Evolutionary conservation across 1,139 yeast genomes (phyloP).

Genomic region (Yamadazyma atlantica): DNA sequence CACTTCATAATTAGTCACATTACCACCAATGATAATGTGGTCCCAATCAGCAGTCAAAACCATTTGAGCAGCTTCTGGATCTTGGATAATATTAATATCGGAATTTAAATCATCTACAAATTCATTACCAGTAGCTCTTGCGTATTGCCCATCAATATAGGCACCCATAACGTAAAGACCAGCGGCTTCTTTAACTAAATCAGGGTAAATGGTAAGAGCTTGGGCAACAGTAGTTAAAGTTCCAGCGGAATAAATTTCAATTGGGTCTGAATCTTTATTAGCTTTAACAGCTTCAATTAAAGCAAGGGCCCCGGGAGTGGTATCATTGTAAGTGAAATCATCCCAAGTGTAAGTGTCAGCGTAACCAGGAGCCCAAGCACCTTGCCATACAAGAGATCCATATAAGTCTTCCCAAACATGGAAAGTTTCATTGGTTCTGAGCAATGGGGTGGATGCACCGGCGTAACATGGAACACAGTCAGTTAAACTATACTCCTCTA

Average conservation of each 20-base stretch:
- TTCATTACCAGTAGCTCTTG: constrained; percentile 29
- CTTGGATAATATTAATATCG: constrained; percentile 41
- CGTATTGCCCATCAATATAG: constrained; percentile 37
- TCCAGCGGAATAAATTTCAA: constrained; percentile 38
- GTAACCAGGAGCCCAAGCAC: constrained; percentile 32
- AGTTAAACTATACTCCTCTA: constrained; percentile 29
- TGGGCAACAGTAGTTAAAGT: constrained; percentile 44
- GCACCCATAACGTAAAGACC: constrained; percentile 45
- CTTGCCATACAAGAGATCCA: constrained; percentile 44
- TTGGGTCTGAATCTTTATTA: constrained; percentile 27
- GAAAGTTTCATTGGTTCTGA: constrained; percentile 38
- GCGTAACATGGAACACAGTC: constrained; percentile 37
- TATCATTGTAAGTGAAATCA: constrained; percentile 26
- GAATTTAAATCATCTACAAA: constrained; percentile 33
- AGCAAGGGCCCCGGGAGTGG: constrained; percentile 35
- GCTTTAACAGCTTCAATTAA: constrained; percentile 35
- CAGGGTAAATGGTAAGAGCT: constrained; percentile 38
- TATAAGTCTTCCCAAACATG: constrained; percentile 34
- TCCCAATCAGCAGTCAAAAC: constrained; percentile 39
- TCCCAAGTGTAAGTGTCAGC: constrained; percentile 27
- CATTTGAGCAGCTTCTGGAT: constrained; percentile 45
- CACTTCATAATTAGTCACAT: constrained; percentile 37
- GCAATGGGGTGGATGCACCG: constrained; percentile 37
- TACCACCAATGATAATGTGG: constrained; percentile 35
- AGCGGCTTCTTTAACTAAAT: constrained; percentile 34